phyloP scores from a whole-genome alignment of 345 rosid genomes.

The Populus alba region DNA sequence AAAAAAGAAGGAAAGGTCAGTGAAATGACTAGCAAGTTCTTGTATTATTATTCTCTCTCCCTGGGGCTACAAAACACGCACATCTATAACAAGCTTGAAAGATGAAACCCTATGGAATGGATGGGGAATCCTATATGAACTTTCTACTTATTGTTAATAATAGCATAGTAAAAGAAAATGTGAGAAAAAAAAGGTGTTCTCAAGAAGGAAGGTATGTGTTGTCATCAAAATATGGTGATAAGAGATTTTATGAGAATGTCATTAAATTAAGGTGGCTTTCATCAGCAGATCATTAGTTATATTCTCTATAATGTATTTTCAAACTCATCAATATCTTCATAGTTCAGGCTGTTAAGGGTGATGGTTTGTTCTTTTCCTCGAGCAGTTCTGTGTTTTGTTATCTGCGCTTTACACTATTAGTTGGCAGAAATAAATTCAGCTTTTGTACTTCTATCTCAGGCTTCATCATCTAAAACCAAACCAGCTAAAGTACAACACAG shows the following conservation, averaged over 20 bases:
- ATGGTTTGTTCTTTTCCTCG: neutral
- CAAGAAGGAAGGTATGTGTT: neutral
- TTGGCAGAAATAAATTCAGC: neutral
- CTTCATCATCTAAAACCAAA: conserved; percentile 22
- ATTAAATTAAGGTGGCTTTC: neutral
- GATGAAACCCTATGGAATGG: neutral
- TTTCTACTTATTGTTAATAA: neutral
- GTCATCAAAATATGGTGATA: neutral
- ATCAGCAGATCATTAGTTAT: neutral
- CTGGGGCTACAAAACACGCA: neutral
- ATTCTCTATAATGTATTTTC: neutral
- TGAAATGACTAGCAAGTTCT: neutral
- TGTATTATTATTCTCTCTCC: no score
- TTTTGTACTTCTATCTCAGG: conserved; percentile 22
- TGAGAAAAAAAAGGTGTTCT: neutral
- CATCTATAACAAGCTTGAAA: neutral
- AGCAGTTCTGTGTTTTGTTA: neutral
- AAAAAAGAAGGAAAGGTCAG: neutral
- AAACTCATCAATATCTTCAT: neutral
- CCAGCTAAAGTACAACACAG: conserved; percentile 22
- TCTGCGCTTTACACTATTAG: neutral
- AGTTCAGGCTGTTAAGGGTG: neutral
- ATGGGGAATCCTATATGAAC: neutral
- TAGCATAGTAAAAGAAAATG: neutral
- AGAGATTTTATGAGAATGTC: neutral